Evolutionary conservation across 139 green algal genomes (phyloP).

Genomic region (Microglena sp.): DNA sequence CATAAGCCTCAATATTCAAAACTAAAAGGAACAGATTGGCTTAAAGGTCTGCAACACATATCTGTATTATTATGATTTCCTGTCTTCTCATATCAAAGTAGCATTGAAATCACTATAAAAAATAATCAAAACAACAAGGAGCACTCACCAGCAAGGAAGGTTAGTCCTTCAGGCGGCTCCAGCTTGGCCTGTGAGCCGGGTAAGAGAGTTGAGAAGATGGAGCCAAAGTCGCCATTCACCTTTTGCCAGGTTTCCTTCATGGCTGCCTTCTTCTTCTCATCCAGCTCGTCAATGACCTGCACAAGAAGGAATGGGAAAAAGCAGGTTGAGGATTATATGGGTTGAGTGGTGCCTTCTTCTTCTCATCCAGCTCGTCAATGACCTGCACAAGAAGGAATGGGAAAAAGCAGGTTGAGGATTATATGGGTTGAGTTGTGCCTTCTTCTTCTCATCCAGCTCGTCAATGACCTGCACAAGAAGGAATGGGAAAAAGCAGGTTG

Average conservation of each 20-base stretch:
- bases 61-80: no score
- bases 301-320: no score
- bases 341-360: constrained; percentile 83
- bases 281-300: constrained; percentile 80
- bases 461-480: constrained; percentile 68
- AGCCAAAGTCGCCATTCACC: constrained; percentile 83
- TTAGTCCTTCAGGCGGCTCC: constrained; percentile 71
- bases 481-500: no score
- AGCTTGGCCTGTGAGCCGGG: constrained; percentile 88
- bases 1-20: no score
- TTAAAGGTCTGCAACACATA: no score
- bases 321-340: no score
- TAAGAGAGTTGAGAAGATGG: constrained; percentile 95
- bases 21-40: no score
- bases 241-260: constrained; percentile 86
- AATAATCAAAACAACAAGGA: no score
- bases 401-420: no score
- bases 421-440: constrained; percentile 67
- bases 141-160: constrained; percentile 68
- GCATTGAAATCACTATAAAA: no score
- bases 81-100: no score
- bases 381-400: no score
- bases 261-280: constrained; percentile 88
- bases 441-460: constrained; percentile 95
- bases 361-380: constrained; percentile 91